A percentile compares a stretch with the other conserved stretches of the same genome.
These are phyloP conservation scores for Stephanodiscus minutulus DNA, from an alignment of 108 stramenopile species.

Conservation along the genomic window DNA sequence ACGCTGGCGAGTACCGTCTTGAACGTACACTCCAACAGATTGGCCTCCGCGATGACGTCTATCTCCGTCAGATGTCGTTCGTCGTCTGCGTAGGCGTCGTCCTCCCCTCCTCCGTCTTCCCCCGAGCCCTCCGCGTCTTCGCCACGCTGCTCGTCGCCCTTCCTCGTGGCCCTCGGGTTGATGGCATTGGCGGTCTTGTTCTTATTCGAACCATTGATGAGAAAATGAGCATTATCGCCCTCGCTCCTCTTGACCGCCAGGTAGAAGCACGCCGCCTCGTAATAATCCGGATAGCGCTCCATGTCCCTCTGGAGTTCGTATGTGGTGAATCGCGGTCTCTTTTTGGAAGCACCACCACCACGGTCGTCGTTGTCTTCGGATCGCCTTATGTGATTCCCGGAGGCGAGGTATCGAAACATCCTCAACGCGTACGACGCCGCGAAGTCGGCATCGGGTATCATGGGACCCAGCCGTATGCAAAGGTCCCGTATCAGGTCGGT, in stretches of 20 bases:
- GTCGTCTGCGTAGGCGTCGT: conserved; percentile 37
- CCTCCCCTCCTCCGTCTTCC: conserved; percentile 13
- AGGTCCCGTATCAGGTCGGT: conserved; percentile 37
- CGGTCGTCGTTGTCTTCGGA: not conserved
- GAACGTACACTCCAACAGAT: conserved; percentile 39
- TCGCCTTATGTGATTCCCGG: not conserved
- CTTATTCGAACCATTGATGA: conserved; percentile 8
- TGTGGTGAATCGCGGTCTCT: not conserved
- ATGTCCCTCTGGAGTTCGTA: conserved; percentile 40
- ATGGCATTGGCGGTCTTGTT: not conserved
- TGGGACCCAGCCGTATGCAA: conserved; percentile 37
- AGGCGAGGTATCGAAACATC: conserved; percentile 20
- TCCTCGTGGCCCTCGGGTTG: not conserved
- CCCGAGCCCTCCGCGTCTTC: conserved; percentile 10
- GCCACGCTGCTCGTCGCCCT: not conserved
- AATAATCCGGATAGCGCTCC: conserved; percentile 33
- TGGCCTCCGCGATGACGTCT: conserved; percentile 36
- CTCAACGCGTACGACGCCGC: conserved; percentile 24
- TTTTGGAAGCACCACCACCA: not conserved
- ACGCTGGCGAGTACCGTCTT: conserved; percentile 18
- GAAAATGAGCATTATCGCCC: conserved; percentile 10
- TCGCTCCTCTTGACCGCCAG: conserved; percentile 48
- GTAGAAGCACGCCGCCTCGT: conserved; percentile 73
- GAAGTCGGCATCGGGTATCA: conserved; percentile 40
- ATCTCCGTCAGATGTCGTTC: conserved; percentile 23